Conservation (phyloP, 1,284 basidiomycete genomes). For the Coniferiporia weirii region DNA sequence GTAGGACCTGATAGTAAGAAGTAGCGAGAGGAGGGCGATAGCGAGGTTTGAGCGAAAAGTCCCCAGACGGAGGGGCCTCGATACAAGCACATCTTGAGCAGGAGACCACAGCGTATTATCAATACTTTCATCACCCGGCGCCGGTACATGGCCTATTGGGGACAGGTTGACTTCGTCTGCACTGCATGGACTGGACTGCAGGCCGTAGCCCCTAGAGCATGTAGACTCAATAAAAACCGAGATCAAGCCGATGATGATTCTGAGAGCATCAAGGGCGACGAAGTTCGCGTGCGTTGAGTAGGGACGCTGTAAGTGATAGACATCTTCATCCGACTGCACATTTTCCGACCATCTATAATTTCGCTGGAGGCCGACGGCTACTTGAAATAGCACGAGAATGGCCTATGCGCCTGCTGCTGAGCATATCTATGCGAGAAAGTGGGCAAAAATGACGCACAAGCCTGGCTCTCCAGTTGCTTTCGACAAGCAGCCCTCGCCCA, state of each 20-base stretch:
- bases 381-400: constrained; percentile 12
- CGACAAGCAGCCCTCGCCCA: background rate
- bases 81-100: background rate
- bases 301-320: background rate
- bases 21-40: constrained; percentile 4
- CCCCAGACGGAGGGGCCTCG: background rate
- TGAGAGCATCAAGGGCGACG: constrained; percentile 7
- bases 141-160: background rate
- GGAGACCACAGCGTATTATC: background rate
- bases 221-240: background rate
- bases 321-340: background rate
- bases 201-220: background rate
- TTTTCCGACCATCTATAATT: background rate
- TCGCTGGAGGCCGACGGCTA: constrained; percentile 2
- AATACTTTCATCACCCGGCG: background rate
- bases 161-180: background rate
- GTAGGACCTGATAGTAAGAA: constrained; percentile 3
- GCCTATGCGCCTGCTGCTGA: background rate
- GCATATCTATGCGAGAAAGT: background rate
- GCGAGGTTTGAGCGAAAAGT: constrained; percentile 3
- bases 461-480: background rate
- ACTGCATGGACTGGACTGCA: background rate
- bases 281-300: constrained; percentile 1
- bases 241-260: background rate
- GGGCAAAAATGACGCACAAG: background rate